Percentiles rank a stretch among this genome's conserved stretches.
phyloP scores from a whole-genome alignment of 2,329 filamentous ascomycete genomes.

The Aspergillus carbonarius region DNA sequence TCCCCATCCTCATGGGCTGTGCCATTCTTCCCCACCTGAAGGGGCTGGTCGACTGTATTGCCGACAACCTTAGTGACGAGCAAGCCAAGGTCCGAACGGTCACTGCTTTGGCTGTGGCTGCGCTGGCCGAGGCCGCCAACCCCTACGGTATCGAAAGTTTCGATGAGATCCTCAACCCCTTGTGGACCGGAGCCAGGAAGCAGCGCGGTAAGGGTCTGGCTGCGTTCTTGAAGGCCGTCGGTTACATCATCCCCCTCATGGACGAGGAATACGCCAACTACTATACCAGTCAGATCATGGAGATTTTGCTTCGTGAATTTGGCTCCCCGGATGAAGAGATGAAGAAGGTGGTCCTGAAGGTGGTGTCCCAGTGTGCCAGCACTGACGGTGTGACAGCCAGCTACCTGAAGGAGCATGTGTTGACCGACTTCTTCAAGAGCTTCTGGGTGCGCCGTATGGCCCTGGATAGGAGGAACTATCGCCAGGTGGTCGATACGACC shows the following conservation, averaged over 20 bases:
- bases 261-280: conserved; percentile 99
- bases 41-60: conserved; percentile 93
- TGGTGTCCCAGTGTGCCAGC: conserved; percentile 90
- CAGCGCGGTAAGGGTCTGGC: conserved; percentile 95
- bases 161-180: conserved; percentile 92
- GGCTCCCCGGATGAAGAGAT: conserved; percentile 97
- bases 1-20: conserved; percentile 97
- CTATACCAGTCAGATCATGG: conserved; percentile 98
- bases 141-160: conserved; percentile 99
- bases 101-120: conserved; percentile 90
- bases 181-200: conserved; percentile 95
- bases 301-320: conserved; percentile 93
- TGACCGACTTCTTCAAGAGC: conserved; percentile 96
- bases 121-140: conserved; percentile 91
- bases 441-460: conserved; percentile 99
- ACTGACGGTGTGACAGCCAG: conserved; percentile 93
- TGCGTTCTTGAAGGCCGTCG: conserved; percentile 94
- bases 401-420: conserved; percentile 91
- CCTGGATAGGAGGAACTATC: conserved; percentile 94
- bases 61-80: conserved; percentile 92
- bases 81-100: conserved; percentile 98
- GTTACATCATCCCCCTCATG: conserved; percentile 98
- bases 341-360: conserved; percentile 99
- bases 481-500: conserved; percentile 96
- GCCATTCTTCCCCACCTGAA: conserved; percentile 94